phyloP scores from a whole-genome alignment of 2,329 filamentous ascomycete species.

The Beauveria sp. region DNA sequence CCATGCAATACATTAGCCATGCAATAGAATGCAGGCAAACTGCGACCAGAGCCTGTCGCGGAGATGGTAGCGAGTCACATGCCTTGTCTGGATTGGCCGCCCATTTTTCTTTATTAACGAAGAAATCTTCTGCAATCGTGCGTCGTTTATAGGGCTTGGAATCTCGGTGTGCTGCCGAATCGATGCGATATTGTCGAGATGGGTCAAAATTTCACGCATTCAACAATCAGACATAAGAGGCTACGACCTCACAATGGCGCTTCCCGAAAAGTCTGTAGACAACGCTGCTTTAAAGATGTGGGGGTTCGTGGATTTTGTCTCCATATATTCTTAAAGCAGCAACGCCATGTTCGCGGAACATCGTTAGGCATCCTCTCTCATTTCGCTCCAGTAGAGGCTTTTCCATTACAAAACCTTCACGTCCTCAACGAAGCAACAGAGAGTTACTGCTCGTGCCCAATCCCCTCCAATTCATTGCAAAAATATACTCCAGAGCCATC shows the following conservation, averaged over 20 bases:
- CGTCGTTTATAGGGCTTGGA: neutral
- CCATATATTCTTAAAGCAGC: constrained; percentile 15
- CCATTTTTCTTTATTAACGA: constrained; percentile 41
- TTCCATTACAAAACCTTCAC: neutral
- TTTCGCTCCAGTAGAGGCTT: neutral
- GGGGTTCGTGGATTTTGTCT: neutral
- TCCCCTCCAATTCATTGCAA: neutral
- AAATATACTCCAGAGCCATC: neutral
- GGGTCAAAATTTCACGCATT: neutral
- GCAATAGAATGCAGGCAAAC: too few relatives aligned
- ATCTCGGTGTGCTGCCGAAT: neutral
- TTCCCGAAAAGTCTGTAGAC: neutral
- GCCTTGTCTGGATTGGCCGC: constrained; percentile 60
- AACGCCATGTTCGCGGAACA: neutral
- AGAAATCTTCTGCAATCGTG: constrained; percentile 3
- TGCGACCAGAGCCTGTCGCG: neutral
- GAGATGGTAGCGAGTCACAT: constrained; percentile 16
- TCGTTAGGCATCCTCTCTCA: neutral
- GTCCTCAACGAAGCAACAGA: neutral
- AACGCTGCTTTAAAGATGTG: neutral
- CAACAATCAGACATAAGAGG: neutral
- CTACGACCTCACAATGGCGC: neutral
- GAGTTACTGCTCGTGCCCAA: neutral
- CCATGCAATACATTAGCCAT: constrained; percentile 6
- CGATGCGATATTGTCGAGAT: neutral